A percentile compares a stretch with the other conserved stretches of the same genome.
Evolutionary conservation across 1,284 basidiomycete genomes (phyloP).

Genomic region (Leccinum subatratum): DNA sequence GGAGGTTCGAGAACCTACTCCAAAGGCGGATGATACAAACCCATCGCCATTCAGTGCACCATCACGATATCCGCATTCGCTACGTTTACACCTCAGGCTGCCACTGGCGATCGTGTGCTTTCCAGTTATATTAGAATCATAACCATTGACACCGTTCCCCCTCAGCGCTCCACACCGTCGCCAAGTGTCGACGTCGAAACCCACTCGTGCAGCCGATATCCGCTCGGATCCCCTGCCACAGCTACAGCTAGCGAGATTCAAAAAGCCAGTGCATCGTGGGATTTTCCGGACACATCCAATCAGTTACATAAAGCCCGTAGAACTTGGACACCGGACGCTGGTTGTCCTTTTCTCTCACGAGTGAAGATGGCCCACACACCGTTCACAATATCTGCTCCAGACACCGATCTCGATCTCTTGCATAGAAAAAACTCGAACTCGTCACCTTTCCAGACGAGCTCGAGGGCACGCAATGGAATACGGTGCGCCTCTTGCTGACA

Average conservation of each 20-base stretch:
- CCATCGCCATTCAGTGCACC: conserved; percentile 21
- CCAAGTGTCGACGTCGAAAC: neutral
- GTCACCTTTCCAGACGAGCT: conserved; percentile 42
- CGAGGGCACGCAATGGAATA: conserved; percentile 37
- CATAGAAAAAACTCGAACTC: conserved; percentile 33
- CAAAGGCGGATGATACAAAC: conserved; percentile 12
- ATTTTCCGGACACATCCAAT: neutral
- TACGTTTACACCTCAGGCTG: conserved; percentile 10
- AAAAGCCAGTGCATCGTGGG: neutral
- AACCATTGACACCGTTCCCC: neutral
- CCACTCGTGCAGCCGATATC: neutral
- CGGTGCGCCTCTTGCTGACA: conserved; percentile 38
- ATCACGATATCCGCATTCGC: conserved; percentile 16
- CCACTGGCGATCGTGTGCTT: neutral
- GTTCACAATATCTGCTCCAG: conserved; percentile 33
- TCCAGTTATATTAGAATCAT: neutral
- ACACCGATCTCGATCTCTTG: conserved; percentile 31
- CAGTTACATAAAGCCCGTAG: neutral
- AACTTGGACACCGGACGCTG: neutral
- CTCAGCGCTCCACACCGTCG: neutral
- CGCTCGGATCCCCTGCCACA: neutral
- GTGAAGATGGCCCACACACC: conserved; percentile 16
- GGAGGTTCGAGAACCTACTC: conserved; percentile 11
- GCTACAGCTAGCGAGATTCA: neutral
- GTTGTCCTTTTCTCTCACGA: neutral